Percentiles rank a stretch among this genome's conserved stretches.
Conservation (phyloP, 345 rosid genomes). For the Syzygium oleosum region DNA sequence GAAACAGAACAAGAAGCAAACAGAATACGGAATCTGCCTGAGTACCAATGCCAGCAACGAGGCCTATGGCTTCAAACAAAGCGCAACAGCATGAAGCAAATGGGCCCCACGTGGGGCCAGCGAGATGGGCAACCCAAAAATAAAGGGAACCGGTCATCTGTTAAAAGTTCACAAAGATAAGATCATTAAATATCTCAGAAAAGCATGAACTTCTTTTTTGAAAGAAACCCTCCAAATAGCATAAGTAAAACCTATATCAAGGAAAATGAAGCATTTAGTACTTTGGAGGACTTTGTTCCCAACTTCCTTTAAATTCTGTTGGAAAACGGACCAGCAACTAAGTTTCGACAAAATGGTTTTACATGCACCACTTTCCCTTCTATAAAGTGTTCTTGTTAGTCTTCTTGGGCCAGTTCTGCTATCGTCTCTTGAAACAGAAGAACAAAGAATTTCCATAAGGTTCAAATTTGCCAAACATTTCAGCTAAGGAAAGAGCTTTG, state of each 20-base stretch:
- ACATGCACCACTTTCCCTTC: not conserved
- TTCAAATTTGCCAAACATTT: not conserved
- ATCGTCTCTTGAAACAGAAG: not conserved
- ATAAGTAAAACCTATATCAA: not conserved
- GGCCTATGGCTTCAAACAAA: constrained; percentile 55
- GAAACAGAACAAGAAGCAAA: not conserved
- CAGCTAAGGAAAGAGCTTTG: not conserved
- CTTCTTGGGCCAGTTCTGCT: too few relatives aligned
- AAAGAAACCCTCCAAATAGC: not conserved
- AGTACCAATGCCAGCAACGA: constrained; percentile 49
- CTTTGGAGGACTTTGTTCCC: not conserved
- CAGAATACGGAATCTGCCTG: constrained; percentile 20
- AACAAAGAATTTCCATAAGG: not conserved
- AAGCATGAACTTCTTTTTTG: not conserved
- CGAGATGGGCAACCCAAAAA: constrained; percentile 59
- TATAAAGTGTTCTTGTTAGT: not conserved
- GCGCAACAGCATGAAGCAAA: constrained; percentile 66
- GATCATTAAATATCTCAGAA: not conserved
- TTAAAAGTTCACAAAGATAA: not conserved
- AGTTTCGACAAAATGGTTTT: not conserved
- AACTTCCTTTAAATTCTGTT: not conserved
- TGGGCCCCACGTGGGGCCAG: constrained; percentile 59
- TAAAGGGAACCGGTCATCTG: constrained; percentile 66
- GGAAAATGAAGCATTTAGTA: not conserved
- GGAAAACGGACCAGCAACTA: not conserved